Conservation (phyloP, 2,329 filamentous ascomycete species). For the Fusarium compactum region DNA sequence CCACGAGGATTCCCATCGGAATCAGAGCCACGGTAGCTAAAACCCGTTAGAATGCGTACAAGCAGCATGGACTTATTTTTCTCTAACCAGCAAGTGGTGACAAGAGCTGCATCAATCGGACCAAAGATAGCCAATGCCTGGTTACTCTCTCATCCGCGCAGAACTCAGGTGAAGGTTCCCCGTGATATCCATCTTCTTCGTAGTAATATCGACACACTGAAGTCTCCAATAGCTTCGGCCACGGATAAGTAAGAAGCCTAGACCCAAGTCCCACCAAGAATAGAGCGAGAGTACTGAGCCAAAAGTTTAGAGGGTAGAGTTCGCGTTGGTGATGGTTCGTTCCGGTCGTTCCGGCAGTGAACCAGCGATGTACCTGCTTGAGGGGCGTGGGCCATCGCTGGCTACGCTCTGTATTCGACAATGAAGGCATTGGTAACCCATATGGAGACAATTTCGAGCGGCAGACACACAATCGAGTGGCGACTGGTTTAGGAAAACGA, state of each 20-base stretch:
- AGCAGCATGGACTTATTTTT: too few relatives aligned
- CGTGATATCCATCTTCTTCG: background rate
- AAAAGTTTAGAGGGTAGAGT: slow-evolving; percentile 10
- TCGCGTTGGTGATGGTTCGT: background rate
- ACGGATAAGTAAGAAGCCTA: slow-evolving; percentile 8
- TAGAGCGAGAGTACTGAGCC: background rate
- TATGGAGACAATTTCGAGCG: too few relatives aligned
- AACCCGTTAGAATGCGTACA: background rate
- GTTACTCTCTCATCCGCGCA: slow-evolving; percentile 1
- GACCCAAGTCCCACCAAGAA: slow-evolving; percentile 2
- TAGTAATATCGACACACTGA: slow-evolving; percentile 12
- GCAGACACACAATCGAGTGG: background rate
- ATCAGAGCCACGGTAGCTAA: slow-evolving; percentile 8
- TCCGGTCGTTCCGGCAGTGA: background rate
- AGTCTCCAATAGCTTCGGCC: background rate
- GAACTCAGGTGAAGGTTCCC: slow-evolving; percentile 2
- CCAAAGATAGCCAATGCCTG: background rate
- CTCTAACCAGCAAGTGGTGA: background rate
- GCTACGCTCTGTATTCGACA: background rate
- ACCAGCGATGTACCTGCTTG: background rate
- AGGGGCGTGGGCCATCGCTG: background rate
- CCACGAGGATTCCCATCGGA: slow-evolving; percentile 1
- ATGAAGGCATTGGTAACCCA: background rate
- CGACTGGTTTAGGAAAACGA: background rate
- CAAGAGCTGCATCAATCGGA: background rate